These are phyloP conservation scores for Entomophthora muscae DNA, from an alignment of 371 early-diverging fungal species.

Conservation along the genomic window DNA sequence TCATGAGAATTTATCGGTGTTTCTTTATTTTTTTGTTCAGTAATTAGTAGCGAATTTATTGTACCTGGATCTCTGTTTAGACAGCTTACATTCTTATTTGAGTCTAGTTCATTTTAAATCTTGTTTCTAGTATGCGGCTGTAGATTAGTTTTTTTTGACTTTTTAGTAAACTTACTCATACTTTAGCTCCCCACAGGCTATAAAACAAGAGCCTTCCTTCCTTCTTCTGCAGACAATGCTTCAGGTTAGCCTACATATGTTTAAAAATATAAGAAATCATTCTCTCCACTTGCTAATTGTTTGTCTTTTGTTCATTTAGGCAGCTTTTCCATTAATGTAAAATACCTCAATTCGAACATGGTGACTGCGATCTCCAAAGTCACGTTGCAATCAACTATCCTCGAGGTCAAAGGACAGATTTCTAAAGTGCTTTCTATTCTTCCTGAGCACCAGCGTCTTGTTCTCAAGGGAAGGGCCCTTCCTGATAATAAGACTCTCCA, in stretches of 20 bases:
- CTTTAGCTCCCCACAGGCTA: background rate
- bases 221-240: background rate
- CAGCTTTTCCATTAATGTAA: background rate
- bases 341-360: constrained; percentile 1
- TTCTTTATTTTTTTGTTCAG: background rate
- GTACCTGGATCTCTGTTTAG: background rate
- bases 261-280: background rate
- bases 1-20: background rate
- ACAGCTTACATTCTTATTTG: no score
- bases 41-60: background rate
- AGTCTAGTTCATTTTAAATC: background rate
- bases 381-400: background rate
- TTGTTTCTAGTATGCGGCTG: background rate
- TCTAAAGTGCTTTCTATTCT: background rate
- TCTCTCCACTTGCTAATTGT: no score
- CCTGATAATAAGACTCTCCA: background rate
- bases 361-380: background rate
- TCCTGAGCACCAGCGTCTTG: background rate
- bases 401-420: background rate
- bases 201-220: background rate
- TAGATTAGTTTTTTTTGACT: no score
- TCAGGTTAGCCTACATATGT: background rate
- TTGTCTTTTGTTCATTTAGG: background rate
- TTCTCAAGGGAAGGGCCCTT: background rate
- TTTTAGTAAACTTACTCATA: background rate